These are phyloP conservation scores for Linderina pennispora DNA, from an alignment of 192 early-diverging fungal genomes.

Conservation along the genomic window DNA sequence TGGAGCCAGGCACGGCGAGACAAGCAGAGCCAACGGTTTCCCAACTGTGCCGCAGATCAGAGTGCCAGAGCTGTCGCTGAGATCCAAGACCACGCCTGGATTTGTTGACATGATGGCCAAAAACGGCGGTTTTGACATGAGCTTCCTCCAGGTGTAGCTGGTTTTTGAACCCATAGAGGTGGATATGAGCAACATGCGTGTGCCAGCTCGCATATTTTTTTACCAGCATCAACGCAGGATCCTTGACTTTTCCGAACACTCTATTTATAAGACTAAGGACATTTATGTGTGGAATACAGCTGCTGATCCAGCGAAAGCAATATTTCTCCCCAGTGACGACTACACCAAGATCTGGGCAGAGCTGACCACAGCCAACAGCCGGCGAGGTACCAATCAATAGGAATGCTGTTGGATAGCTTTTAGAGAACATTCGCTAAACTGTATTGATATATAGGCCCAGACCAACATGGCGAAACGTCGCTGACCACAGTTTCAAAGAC, in stretches of 20 bases:
- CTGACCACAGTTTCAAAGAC: not conserved
- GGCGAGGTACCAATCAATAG: too few relatives aligned
- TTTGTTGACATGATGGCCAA: constrained; percentile 31
- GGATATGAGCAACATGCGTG: too few relatives aligned
- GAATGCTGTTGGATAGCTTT: too few relatives aligned
- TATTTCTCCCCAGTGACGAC: not conserved
- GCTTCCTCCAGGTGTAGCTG: constrained; percentile 28
- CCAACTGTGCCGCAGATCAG: constrained; percentile 17
- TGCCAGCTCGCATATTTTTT: too few relatives aligned
- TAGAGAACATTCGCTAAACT: too few relatives aligned
- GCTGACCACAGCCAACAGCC: constrained; percentile 20
- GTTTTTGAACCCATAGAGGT: too few relatives aligned
- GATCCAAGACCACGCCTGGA: constrained; percentile 31
- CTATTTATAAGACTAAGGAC: too few relatives aligned
- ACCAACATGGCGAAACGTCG: constrained; percentile 6
- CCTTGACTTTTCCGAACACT: too few relatives aligned
- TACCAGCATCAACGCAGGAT: too few relatives aligned
- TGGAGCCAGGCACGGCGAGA: not conserved
- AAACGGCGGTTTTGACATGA: constrained; percentile 42
- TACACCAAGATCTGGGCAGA: constrained; percentile 4
- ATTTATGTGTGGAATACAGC: constrained; percentile 42
- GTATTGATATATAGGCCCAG: constrained; percentile 16
- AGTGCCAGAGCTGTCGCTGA: constrained; percentile 20
- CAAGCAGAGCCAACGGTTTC: constrained; percentile 4
- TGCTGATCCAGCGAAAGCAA: constrained; percentile 7